phyloP scores from a whole-genome alignment of 345 rosid genomes.

The Salix suchowensis region DNA sequence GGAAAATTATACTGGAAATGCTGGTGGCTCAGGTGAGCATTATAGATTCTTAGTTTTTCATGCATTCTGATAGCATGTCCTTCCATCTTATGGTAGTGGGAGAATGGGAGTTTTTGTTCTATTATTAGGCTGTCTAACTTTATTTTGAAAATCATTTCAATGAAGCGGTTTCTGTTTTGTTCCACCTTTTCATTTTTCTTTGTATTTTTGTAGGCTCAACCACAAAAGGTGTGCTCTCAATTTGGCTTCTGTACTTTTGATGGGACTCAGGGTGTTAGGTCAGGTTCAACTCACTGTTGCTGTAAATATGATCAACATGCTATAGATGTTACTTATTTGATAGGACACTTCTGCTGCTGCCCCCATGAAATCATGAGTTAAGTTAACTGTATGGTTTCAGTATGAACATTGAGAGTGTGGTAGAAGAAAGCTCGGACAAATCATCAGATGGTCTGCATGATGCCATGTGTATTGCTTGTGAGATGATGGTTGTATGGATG shows the following conservation, averaged over 20 bases:
- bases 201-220: slow-evolving; percentile 13
- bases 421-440: slow-evolving; percentile 9
- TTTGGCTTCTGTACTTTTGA: slow-evolving; percentile 23
- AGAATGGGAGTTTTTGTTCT: background rate
- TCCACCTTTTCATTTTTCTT: background rate
- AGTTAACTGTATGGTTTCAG: slow-evolving; percentile 3
- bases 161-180: background rate
- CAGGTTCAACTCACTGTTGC: background rate
- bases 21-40: slow-evolving; percentile 20
- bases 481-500: slow-evolving; percentile 32
- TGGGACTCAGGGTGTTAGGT: slow-evolving; percentile 23
- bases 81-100: too few relatives aligned
- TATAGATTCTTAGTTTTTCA: background rate
- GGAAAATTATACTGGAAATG: slow-evolving; percentile 27
- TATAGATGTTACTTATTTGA: background rate
- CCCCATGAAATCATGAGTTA: background rate
- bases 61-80: background rate
- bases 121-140: background rate
- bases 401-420: slow-evolving; percentile 24
- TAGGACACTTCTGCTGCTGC: background rate
- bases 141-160: background rate
- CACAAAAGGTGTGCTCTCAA: slow-evolving; percentile 28
- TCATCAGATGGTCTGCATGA: slow-evolving; percentile 16
- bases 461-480: slow-evolving; percentile 28
- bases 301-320: background rate